Base-by-base conservation (phyloP, 805 yeast genomes). In the Ogataea dorogensis region DNA sequence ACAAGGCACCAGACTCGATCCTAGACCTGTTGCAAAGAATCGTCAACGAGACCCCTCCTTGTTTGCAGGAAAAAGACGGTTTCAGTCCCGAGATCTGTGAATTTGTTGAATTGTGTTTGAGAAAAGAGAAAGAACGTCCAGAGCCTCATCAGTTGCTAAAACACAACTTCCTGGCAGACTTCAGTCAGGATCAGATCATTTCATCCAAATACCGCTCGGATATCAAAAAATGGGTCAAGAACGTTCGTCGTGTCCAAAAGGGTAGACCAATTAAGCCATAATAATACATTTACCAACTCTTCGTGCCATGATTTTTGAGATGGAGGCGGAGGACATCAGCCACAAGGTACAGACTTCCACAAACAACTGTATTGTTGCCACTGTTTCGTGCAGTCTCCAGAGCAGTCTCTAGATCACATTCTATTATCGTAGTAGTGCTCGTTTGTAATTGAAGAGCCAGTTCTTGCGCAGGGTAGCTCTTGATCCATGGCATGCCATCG, bases 401-500 rank as follows among this genome's bases (percentile, higher is more conserved):
- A 3, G 66, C 63, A 3, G 47, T 40, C 7, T 45, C 41, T 8
- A 68, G 23, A 8, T 57, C 45, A 0, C 53, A 39, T 15, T 51
- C 49, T 2, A 56, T 43, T 0, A 24, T 29, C 1, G 66, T 63
- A 20, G 61, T 50, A 3, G 42, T 12, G 3, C 68, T 46, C n/a
- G 31, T 33, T 17, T 28, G 49, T 46, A 37, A 43, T 42, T 31
- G 35, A 7, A 11, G 36, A 32, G 40, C 42, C 22, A 81, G 51
- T 12, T 56, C 61, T 2, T 39, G 49, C 1, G 65, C 51, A 4
- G 54, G 50, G 44, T 66, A 68, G 1, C 89, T 63, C 26, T 67
- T 51, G 5, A 93, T 78, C 98, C 98, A 93, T 0, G 98, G 96
- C 98, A 93, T 93, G 0, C 86, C 82, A 10, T 81, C 89, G 0